phyloP scores from a whole-genome alignment of 2,329 filamentous ascomycete species.

The Pezicula carpinea region DNA sequence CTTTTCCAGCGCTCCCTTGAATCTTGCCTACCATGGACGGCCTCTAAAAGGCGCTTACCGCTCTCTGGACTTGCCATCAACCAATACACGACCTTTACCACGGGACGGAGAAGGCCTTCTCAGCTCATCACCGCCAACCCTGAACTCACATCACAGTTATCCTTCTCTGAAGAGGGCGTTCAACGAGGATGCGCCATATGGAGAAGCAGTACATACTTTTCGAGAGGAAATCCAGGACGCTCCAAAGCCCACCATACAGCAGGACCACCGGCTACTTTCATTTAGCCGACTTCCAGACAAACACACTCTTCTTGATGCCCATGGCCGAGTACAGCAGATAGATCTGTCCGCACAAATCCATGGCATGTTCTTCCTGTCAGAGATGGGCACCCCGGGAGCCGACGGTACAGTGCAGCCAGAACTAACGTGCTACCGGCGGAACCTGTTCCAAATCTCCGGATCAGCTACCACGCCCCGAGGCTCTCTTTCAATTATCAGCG shows the following conservation, averaged over 20 bases:
- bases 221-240: conserved; percentile 26
- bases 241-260: conserved; percentile 26
- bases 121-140: conserved; percentile 21
- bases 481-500: conserved; percentile 74
- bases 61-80: conserved; percentile 26
- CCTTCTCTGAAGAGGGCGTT: conserved; percentile 28
- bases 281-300: conserved; percentile 32
- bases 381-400: conserved; percentile 41
- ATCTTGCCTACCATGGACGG: conserved; percentile 22
- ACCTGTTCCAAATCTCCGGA: conserved; percentile 93
- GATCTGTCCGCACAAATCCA: conserved; percentile 66
- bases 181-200: conserved; percentile 23
- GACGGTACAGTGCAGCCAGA: conserved; percentile 64
- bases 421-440: conserved; percentile 91
- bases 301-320: conserved; percentile 43
- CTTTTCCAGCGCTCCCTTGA: conserved; percentile 18
- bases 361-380: conserved; percentile 85
- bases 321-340: conserved; percentile 42
- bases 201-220: conserved; percentile 22
- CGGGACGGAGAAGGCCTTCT: conserved; percentile 19
- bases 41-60: conserved; percentile 24
- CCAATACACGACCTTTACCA: conserved; percentile 15
- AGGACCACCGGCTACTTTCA: conserved; percentile 30
- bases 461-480: conserved; percentile 76
- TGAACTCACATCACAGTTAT: conserved; percentile 27